Percentiles rank a stretch among this genome's conserved stretches.
phyloP scores from a whole-genome alignment of 495 filamentous ascomycete genomes.

The Terfezia claveryi region DNA sequence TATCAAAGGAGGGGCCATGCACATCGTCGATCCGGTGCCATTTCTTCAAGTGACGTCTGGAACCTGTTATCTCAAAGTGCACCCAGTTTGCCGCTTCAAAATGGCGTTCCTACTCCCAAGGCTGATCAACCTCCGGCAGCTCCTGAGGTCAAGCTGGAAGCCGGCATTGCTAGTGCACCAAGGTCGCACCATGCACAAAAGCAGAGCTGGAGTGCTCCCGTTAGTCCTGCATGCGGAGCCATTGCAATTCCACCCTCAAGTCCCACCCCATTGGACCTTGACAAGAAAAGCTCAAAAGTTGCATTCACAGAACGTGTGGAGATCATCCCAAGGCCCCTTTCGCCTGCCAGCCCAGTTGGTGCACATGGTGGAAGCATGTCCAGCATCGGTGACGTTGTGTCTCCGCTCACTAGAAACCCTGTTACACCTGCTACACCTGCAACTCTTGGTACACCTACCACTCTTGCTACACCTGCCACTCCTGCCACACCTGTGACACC shows the following conservation, averaged over 20 bases:
- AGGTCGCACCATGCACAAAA: not conserved
- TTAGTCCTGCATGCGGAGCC: slow-evolving; percentile 9
- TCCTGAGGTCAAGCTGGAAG: slow-evolving; percentile 4
- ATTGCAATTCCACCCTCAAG: slow-evolving; percentile 4
- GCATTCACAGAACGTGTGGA: slow-evolving; percentile 14
- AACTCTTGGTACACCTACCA: slow-evolving; percentile 4
- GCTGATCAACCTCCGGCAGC: not conserved
- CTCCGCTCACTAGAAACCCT: not conserved
- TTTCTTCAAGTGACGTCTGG: slow-evolving; percentile 20
- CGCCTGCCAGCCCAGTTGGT: slow-evolving; percentile 2
- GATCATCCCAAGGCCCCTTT: slow-evolving; percentile 13
- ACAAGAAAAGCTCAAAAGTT: slow-evolving; percentile 11
- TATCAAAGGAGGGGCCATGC: slow-evolving; percentile 16
- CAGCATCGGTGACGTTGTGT: slow-evolving; percentile 3
- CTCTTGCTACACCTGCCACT: slow-evolving; percentile 1
- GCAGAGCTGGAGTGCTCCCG: slow-evolving; percentile 15
- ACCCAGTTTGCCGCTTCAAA: not conserved
- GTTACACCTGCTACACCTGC: slow-evolving; percentile 6
- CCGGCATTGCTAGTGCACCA: slow-evolving; percentile 7
- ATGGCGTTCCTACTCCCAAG: not conserved
- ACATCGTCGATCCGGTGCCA: slow-evolving; percentile 19
- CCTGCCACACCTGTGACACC: slow-evolving; percentile 1
- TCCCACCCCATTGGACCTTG: slow-evolving; percentile 2
- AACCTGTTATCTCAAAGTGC: slow-evolving; percentile 18
- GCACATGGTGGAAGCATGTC: slow-evolving; percentile 6